Conservation (phyloP, 805 yeast species). For the Cyberlindnera mississippiensis region DNA sequence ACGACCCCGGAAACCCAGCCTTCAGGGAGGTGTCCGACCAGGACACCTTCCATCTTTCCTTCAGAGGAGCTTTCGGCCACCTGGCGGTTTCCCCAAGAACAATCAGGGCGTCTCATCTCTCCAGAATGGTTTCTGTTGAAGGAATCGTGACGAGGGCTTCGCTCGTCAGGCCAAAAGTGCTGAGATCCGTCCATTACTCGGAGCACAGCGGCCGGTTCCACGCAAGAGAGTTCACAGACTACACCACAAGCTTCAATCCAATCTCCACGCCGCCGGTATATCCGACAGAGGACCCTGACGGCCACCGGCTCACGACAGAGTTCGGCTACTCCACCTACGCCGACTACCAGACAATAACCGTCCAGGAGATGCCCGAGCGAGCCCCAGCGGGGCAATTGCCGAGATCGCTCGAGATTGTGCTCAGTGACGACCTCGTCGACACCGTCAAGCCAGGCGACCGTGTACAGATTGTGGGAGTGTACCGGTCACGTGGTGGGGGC, state of each 20-base stretch:
- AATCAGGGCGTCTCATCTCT: slow-evolving; percentile 68
- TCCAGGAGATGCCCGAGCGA: slow-evolving; percentile 96
- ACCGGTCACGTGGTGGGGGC: slow-evolving; percentile 81
- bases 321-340: slow-evolving; percentile 89
- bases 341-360: slow-evolving; percentile 89
- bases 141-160: slow-evolving; percentile 96
- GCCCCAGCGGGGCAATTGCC: slow-evolving; percentile 99
- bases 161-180: slow-evolving; percentile 85
- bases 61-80: slow-evolving; percentile 88
- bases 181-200: slow-evolving; percentile 90
- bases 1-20: slow-evolving; percentile 56
- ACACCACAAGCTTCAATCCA: slow-evolving; percentile 86
- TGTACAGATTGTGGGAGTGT: slow-evolving; percentile 90
- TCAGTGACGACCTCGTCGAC: slow-evolving; percentile 95
- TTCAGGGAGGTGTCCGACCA: slow-evolving; percentile 51
- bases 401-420: slow-evolving; percentile 83
- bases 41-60: slow-evolving; percentile 68
- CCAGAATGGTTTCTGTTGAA: slow-evolving; percentile 82
- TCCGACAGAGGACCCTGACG: slow-evolving; percentile 91
- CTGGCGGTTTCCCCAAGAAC: slow-evolving; percentile 87
- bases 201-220: slow-evolving; percentile 80
- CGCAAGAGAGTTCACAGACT: slow-evolving; percentile 89
- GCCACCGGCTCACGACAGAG: slow-evolving; percentile 83
- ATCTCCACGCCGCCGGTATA: slow-evolving; percentile 79
- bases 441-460: slow-evolving; percentile 93